A percentile compares a stretch with the other conserved stretches of the same genome.
Conservation (phyloP, 2,329 filamentous ascomycete species). For the Metarhizium rileyi region DNA sequence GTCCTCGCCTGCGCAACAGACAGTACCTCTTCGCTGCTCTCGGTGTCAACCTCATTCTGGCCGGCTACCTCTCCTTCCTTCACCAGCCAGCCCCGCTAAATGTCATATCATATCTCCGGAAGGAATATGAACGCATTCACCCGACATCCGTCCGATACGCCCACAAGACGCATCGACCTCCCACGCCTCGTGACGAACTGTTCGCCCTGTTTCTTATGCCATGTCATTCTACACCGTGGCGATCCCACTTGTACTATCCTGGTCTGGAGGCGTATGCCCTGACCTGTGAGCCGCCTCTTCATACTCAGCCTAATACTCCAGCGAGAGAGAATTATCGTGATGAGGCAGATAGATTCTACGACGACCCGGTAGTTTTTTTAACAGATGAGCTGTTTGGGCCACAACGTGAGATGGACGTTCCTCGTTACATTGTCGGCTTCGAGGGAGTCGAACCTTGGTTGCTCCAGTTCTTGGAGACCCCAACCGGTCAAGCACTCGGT, state of each 20-base stretch:
- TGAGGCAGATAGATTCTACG: slow-evolving; percentile 88
- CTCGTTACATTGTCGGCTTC: slow-evolving; percentile 52
- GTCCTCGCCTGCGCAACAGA: slow-evolving; percentile 37
- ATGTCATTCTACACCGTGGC: slow-evolving; percentile 94
- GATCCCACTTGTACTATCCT: slow-evolving; percentile 72
- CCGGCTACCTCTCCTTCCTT: slow-evolving; percentile 61
- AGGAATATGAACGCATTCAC: slow-evolving; percentile 54
- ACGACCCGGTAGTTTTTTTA: slow-evolving; percentile 49
- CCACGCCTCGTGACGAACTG: slow-evolving; percentile 31
- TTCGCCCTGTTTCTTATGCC: slow-evolving; percentile 83
- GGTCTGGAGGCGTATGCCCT: slow-evolving; percentile 71
- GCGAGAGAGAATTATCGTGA: slow-evolving; percentile 66
- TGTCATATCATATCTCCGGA: slow-evolving; percentile 67
- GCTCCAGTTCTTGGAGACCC: slow-evolving; percentile 32
- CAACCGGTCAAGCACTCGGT: slow-evolving; percentile 29
- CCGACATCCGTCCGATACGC: slow-evolving; percentile 20
- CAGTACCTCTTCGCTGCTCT: slow-evolving; percentile 49
- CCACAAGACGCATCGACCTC: slow-evolving; percentile 10
- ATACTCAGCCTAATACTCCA: slow-evolving; percentile 45
- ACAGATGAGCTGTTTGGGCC: slow-evolving; percentile 36
- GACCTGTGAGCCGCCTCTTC: slow-evolving; percentile 80
- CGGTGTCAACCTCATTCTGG: slow-evolving; percentile 58
- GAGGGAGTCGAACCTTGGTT: slow-evolving; percentile 44
- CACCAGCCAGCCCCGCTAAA: slow-evolving; percentile 75
- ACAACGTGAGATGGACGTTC: slow-evolving; percentile 21